A percentile compares a stretch with the other conserved stretches of the same genome.
Evolutionary conservation across 192 early-diverging fungal species (phyloP).

Genomic region (Pecoramyces ruminantium): DNA sequence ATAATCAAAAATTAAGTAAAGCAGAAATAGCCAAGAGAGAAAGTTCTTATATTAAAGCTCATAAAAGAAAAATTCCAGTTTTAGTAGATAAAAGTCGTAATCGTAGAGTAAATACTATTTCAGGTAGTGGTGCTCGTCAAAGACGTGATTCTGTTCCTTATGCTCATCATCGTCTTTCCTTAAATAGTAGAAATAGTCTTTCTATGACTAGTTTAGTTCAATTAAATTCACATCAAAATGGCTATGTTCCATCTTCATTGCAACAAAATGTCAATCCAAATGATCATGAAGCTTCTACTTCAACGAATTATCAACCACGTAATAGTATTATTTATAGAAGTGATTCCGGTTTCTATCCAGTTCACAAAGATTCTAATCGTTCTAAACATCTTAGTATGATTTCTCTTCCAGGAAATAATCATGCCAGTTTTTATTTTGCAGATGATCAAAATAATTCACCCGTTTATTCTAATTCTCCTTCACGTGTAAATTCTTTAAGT

Average conservation of each 20-base stretch:
- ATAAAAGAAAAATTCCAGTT: background rate
- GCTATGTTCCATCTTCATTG: background rate
- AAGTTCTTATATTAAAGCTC: background rate
- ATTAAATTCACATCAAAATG: background rate
- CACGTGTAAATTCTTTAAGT: background rate
- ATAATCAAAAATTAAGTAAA: background rate
- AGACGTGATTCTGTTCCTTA: background rate
- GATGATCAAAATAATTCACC: background rate
- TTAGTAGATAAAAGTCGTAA: background rate
- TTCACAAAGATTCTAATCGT: background rate
- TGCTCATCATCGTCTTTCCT: background rate
- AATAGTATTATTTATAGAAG: background rate
- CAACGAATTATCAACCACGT: background rate
- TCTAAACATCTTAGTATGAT: background rate
- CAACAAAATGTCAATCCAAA: background rate
- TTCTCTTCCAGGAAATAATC: background rate
- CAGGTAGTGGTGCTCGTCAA: background rate
- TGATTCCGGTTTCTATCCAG: background rate
- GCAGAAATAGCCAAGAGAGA: background rate
- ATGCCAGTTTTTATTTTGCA: background rate
- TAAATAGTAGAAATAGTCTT: background rate
- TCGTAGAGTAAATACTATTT: background rate
- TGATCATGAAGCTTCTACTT: background rate
- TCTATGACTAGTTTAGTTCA: background rate
- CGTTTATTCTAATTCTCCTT: background rate